A percentile compares a stretch with the other conserved stretches of the same genome.
phyloP scores from a whole-genome alignment of 2,329 filamentous ascomycete species.

The Aspergillus clavatus region DNA sequence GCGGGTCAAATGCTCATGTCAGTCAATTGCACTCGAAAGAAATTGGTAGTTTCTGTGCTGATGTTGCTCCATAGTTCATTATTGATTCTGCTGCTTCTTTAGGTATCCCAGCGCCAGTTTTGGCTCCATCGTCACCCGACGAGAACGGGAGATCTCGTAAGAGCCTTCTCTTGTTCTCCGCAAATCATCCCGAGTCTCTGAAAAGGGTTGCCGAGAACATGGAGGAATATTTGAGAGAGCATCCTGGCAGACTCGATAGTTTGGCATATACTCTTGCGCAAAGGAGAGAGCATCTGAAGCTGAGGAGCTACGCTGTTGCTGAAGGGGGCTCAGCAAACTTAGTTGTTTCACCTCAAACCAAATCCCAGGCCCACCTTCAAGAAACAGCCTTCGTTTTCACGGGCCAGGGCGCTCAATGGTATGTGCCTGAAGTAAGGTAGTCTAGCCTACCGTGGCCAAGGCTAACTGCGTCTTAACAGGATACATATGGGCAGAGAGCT shows the following conservation, averaged over 20 bases:
- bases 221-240: conserved; percentile 3
- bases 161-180: not conserved
- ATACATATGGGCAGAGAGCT: conserved; percentile 29
- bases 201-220: not conserved
- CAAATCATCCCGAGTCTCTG: not conserved
- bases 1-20: conserved; percentile 23
- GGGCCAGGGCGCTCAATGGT: conserved; percentile 37
- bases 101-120: not conserved
- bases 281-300: conserved; percentile 12
- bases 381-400: conserved; percentile 28
- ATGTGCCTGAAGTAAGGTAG: too few species aligned
- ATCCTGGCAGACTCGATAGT: conserved; percentile 6
- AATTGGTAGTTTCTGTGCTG: not conserved
- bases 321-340: too few species aligned
- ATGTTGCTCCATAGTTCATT: too few species aligned
- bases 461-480: too few species aligned
- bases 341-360: not conserved
- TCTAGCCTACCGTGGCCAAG: too few species aligned
- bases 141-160: not conserved
- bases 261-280: conserved; percentile 14
- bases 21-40: not conserved
- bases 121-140: too few species aligned
- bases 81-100: conserved; percentile 10
- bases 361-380: too few species aligned
- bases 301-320: not conserved